Evolutionary conservation across 2,329 filamentous ascomycete species (phyloP).

Genomic region (Bimuria novae-zelandiae): DNA sequence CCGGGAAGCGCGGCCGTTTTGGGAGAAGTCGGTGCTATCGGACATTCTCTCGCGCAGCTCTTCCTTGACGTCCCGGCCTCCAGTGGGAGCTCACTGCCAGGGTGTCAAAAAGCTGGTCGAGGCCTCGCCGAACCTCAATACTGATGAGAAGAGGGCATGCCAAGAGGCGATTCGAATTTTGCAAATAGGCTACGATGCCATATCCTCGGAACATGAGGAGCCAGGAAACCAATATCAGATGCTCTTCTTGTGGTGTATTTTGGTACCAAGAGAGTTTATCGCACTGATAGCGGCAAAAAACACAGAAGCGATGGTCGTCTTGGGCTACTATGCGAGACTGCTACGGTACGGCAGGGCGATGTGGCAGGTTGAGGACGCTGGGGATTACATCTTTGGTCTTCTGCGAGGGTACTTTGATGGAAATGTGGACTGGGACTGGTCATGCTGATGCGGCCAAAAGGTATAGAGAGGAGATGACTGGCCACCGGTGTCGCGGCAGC

Average conservation of each 20-base stretch:
- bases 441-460: background rate
- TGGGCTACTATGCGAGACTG: conserved; percentile 57
- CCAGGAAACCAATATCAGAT: conserved; percentile 23
- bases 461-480: too few relatives aligned
- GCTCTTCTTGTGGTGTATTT: conserved; percentile 45
- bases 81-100: conserved; percentile 29
- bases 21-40: conserved; percentile 30
- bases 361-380: conserved; percentile 29
- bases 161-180: conserved; percentile 27
- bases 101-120: conserved; percentile 26
- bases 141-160: conserved; percentile 31
- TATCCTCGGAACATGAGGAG: conserved; percentile 5
- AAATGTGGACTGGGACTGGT: background rate
- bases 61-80: conserved; percentile 20
- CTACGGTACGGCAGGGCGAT: conserved; percentile 43
- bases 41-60: conserved; percentile 26
- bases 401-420: conserved; percentile 57
- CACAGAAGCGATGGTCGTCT: conserved; percentile 53
- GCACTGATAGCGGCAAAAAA: conserved; percentile 40
- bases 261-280: conserved; percentile 44
- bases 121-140: conserved; percentile 9
- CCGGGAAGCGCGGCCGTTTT: conserved; percentile 30
- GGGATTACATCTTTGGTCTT: conserved; percentile 32
- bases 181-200: conserved; percentile 29
- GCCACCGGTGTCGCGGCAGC: too few relatives aligned